These are phyloP conservation scores for Wickerhamomyces tratensis DNA, from an alignment of 805 yeast genomes.

Conservation along the genomic window DNA sequence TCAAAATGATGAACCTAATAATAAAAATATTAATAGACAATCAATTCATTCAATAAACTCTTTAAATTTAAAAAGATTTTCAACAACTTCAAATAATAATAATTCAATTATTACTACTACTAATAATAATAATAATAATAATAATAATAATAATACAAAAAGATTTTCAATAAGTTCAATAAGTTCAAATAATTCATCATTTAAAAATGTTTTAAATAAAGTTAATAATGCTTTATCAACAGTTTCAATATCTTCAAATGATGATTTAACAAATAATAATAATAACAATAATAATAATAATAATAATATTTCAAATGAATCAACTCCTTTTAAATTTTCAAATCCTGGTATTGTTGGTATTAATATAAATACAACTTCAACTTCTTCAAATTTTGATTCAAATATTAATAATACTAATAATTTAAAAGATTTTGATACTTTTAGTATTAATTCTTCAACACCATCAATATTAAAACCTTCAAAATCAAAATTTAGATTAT, in stretches of 20 bases:
- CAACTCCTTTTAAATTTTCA: conserved; percentile 11
- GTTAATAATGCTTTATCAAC: conserved; percentile 15
- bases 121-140: too few species aligned
- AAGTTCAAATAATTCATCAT: conserved; percentile 1
- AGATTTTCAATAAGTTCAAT: not conserved
- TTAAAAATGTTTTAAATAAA: conserved; percentile 14
- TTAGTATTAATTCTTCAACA: conserved; percentile 7
- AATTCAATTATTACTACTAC: too few species aligned
- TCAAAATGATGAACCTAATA: conserved; percentile 13
- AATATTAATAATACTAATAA: not conserved
- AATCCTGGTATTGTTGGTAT: conserved; percentile 17
- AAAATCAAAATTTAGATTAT: conserved; percentile 17
- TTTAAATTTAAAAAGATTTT: not conserved
- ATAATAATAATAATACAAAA: too few species aligned
- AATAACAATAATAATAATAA: too few species aligned
- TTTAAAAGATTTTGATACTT: conserved; percentile 8
- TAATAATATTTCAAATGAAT: conserved; percentile 8
- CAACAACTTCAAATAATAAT: not conserved
- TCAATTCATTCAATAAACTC: conserved; percentile 6
- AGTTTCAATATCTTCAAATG: conserved; percentile 12
- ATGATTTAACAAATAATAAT: not conserved
- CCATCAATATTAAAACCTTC: conserved; percentile 12
- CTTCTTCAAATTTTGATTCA: conserved; percentile 4
- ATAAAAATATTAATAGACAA: conserved; percentile 5
- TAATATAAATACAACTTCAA: not conserved